These are phyloP conservation scores for Coemansia sp. DNA, from an alignment of 192 early-diverging fungal genomes.

Conservation along the genomic window DNA sequence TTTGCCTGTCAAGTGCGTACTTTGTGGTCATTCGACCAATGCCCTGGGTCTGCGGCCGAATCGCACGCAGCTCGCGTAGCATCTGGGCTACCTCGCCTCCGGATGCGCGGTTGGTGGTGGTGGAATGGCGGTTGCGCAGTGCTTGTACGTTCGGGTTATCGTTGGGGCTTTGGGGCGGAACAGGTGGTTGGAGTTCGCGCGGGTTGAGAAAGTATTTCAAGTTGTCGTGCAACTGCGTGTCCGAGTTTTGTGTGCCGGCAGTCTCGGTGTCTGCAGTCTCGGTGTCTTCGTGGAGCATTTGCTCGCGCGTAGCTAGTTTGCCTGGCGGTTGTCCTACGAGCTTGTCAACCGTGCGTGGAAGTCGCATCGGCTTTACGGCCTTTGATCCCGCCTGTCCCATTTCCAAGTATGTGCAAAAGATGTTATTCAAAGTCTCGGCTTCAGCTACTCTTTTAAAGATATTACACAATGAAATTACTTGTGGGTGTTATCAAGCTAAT, in stretches of 20 bases:
- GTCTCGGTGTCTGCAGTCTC: no score
- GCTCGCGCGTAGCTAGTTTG: conserved; percentile 31
- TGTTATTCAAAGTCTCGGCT: no score
- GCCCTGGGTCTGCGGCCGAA: not conserved
- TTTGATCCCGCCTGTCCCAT: conserved; percentile 43
- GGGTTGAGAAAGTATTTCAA: conserved; percentile 48
- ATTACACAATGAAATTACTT: no score
- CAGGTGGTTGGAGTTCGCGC: conserved; percentile 33
- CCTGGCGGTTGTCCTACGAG: not conserved
- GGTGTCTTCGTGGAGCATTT: conserved; percentile 33
- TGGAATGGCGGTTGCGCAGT: conserved; percentile 25
- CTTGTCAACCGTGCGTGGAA: conserved; percentile 24
- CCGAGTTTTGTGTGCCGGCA: not conserved
- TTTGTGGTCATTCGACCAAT: conserved; percentile 12
- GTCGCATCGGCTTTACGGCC: conserved; percentile 12
- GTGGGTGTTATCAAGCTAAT: no score
- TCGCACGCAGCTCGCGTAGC: not conserved
- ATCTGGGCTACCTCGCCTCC: conserved; percentile 14
- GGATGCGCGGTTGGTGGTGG: conserved; percentile 11
- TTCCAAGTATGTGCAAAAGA: not conserved
- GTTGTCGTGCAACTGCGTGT: conserved; percentile 23
- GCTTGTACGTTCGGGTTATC: conserved; percentile 46
- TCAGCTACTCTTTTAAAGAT: no score
- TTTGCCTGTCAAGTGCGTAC: conserved; percentile 21
- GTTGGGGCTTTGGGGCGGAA: conserved; percentile 23